Evolutionary conservation across 345 rosid genomes (phyloP), one percentile per base, ranked within the genome.

Genomic region (Rhizophora apiculata): DNA sequence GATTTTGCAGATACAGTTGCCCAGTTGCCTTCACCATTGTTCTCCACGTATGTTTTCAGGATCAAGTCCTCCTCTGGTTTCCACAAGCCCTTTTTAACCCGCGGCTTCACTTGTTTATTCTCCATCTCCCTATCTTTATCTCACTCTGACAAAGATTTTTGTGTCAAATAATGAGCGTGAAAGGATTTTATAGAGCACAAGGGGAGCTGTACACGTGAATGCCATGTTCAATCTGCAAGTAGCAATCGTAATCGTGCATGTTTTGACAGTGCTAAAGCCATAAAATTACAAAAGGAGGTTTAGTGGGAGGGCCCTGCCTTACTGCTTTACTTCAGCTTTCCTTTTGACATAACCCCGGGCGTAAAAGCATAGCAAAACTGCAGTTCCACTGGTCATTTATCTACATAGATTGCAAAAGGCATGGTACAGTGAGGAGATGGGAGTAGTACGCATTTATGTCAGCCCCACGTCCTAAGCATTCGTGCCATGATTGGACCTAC

Each of bases 1-100:
- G 88, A 87, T 83, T 67, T 82, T 68, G 74, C 81, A 6, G 97
- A 85, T 4, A 92, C 83, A 22, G 84, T 79, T 27, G 92, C 85
- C 96, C 97, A 92, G 64, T 88, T 87, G 76, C 96, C 93, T 79
- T 92, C 96, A 32, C 97, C 97, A 68, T 92, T 86, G 69, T 90
- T 80, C 74, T 87, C 89, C 0, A 89, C 81, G 30, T 89, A 86
- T 36, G 79, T 81, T 80, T 76, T 88, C 62, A 92, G 78, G 43
- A 88, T 81, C 80, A 82, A 49, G 81, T 92, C 97, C 80, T 89
- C 97, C 69, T 89, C 97, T 48, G 97, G 96, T 70, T 84, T 92
- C 97, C 96, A 92, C 72, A 92, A 70, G 2, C 93, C 97, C 74
- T 85, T 88, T 79, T 81, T 88, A 52, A 73, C 61, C 37, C 69